phyloP scores from a whole-genome alignment of 768 basidiomycete genomes.

The Leccinum ochraceum region DNA sequence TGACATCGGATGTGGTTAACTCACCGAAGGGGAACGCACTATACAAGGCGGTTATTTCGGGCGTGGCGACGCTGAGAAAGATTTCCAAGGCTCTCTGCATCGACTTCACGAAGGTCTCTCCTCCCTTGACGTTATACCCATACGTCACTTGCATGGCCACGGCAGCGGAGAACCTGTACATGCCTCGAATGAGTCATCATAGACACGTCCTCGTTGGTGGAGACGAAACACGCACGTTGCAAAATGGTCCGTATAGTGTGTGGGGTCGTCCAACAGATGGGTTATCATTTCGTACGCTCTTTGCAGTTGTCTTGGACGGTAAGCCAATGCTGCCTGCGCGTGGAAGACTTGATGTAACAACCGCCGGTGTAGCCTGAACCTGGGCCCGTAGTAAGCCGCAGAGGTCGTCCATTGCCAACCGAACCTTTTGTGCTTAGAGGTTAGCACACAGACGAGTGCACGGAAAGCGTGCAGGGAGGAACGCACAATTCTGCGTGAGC shows the following conservation, averaged over 20 bases:
- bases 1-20: background rate
- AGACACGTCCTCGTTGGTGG: background rate
- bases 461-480: background rate
- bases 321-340: background rate
- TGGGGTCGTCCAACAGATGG: background rate
- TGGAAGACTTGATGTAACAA: background rate
- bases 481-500: constrained; percentile 5
- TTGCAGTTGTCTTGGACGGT: background rate
- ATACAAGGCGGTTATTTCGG: background rate
- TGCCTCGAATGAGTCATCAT: background rate
- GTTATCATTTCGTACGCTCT: background rate
- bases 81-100: background rate
- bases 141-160: background rate
- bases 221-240: background rate
- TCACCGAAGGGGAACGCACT: background rate
- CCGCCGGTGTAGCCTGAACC: background rate
- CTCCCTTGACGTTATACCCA: background rate
- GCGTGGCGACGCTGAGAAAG: background rate
- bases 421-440: background rate
- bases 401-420: background rate
- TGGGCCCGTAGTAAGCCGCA: background rate
- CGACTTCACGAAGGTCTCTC: background rate
- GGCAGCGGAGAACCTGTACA: background rate
- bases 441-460: background rate
- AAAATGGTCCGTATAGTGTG: background rate